Percentiles rank a stretch among this genome's conserved stretches.
These are phyloP conservation scores for Sporothrix mexicana DNA, from an alignment of 2,329 filamentous ascomycete species.

Conservation along the genomic window DNA sequence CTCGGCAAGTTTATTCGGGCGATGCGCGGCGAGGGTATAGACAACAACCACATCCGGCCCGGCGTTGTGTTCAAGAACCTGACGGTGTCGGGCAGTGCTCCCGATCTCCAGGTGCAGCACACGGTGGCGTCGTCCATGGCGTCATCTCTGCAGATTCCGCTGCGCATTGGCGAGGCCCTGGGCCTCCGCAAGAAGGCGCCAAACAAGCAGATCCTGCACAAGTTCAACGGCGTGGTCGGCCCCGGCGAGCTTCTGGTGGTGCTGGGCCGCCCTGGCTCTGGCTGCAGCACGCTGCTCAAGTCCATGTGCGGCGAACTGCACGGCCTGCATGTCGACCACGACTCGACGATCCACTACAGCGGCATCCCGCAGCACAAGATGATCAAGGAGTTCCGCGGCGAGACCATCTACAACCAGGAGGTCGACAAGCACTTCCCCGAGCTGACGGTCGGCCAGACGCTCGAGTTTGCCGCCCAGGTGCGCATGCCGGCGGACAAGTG, in stretches of 20 bases:
- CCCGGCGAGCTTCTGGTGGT: constrained; percentile 64
- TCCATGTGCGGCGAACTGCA: constrained; percentile 71
- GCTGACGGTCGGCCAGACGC: constrained; percentile 77
- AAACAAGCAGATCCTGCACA: constrained; percentile 62
- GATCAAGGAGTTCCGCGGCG: constrained; percentile 48
- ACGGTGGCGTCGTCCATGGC: constrained; percentile 66
- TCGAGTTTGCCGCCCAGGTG: constrained; percentile 76
- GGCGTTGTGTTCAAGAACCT: constrained; percentile 71
- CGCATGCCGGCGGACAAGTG: constrained; percentile 57
- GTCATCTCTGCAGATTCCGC: constrained; percentile 55
- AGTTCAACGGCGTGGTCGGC: constrained; percentile 53
- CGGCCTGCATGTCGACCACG: constrained; percentile 50
- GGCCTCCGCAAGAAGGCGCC: constrained; percentile 64
- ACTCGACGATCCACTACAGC: constrained; percentile 37
- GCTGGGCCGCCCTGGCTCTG: constrained; percentile 62
- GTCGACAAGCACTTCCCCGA: constrained; percentile 82
- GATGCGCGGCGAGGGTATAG: constrained; percentile 58
- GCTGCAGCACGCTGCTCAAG: constrained; percentile 63
- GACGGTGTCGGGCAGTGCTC: constrained; percentile 70
- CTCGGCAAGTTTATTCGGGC: constrained; percentile 62
- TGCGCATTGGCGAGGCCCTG: constrained; percentile 54
- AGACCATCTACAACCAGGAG: constrained; percentile 73
- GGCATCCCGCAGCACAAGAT: constrained; percentile 33
- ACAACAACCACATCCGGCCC: constrained; percentile 61
- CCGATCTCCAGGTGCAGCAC: constrained; percentile 72